Conservation (phyloP, 257 asterid genomes). For the Rubia yunnanensis region DNA sequence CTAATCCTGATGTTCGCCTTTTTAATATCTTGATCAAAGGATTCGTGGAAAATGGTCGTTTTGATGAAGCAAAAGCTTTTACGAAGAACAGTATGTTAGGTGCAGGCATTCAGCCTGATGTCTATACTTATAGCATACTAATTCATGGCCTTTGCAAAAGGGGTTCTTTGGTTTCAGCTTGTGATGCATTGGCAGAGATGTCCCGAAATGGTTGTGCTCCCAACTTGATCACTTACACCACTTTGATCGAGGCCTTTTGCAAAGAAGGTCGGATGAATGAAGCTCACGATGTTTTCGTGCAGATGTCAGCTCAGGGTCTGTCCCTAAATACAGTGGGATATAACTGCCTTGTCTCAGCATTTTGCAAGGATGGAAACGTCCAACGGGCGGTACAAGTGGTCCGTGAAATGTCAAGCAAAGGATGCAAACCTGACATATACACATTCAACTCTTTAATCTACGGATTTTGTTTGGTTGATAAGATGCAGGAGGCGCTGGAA, state of each 20-base stretch:
- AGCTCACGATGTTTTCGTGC: constrained; percentile 44
- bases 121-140: constrained; percentile 66
- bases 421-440: constrained; percentile 63
- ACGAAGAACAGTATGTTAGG: constrained; percentile 35
- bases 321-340: constrained; percentile 63
- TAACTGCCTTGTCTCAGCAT: constrained; percentile 67
- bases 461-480: constrained; percentile 50
- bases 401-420: constrained; percentile 36
- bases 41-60: constrained; percentile 30
- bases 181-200: constrained; percentile 43
- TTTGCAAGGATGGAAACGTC: constrained; percentile 57
- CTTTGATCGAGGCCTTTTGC: constrained; percentile 67
- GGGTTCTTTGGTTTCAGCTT: constrained; percentile 58
- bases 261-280: constrained; percentile 55
- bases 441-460: constrained; percentile 65
- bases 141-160: constrained; percentile 70
- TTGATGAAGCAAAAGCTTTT: constrained; percentile 71
- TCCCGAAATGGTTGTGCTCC: constrained; percentile 42
- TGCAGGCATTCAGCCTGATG: constrained; percentile 50
- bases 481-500: constrained; percentile 58
- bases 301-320: constrained; percentile 57
- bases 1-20: constrained; percentile 44
- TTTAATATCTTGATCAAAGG: constrained; percentile 70
- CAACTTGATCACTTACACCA: constrained; percentile 61
- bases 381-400: constrained; percentile 45